phyloP scores from a whole-genome alignment of 225 moss, liverwort and hornwort species.

The Asterella californica region DNA sequence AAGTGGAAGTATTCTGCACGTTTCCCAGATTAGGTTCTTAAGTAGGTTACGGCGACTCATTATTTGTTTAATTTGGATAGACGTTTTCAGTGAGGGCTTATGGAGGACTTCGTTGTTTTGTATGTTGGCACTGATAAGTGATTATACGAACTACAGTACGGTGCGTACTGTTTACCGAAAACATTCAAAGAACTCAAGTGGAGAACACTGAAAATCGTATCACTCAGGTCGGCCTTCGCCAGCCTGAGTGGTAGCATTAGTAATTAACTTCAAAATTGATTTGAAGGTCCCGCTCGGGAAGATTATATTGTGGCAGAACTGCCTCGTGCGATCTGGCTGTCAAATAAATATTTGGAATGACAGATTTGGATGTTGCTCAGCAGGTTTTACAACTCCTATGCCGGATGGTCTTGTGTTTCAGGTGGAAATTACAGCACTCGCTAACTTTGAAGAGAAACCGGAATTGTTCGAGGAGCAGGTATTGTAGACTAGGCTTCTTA shows the following conservation, averaged over 20 bases:
- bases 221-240: too few species aligned
- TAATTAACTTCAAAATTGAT: too few species aligned
- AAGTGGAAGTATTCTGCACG: not conserved
- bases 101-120: not conserved
- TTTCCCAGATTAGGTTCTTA: not conserved
- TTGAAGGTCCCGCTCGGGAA: too few species aligned
- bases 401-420: not conserved
- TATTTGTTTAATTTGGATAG: not conserved
- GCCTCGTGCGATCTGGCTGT: too few species aligned
- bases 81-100: too few species aligned
- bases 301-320: too few species aligned
- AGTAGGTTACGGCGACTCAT: not conserved
- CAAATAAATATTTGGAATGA: not conserved
- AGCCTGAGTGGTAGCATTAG: too few species aligned
- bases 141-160: not conserved
- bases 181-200: too few species aligned
- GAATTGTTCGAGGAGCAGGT: slow-evolving; percentile 66
- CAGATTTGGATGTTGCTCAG: not conserved
- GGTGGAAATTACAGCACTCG: slow-evolving; percentile 71
- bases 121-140: not conserved
- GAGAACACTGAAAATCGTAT: too few species aligned
- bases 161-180: not conserved
- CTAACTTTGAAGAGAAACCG: slow-evolving; percentile 88
- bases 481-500: not conserved
- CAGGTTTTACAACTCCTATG: not conserved